phyloP scores from a whole-genome alignment of 2,329 filamentous ascomycete species.

The Fusarium citri region DNA sequence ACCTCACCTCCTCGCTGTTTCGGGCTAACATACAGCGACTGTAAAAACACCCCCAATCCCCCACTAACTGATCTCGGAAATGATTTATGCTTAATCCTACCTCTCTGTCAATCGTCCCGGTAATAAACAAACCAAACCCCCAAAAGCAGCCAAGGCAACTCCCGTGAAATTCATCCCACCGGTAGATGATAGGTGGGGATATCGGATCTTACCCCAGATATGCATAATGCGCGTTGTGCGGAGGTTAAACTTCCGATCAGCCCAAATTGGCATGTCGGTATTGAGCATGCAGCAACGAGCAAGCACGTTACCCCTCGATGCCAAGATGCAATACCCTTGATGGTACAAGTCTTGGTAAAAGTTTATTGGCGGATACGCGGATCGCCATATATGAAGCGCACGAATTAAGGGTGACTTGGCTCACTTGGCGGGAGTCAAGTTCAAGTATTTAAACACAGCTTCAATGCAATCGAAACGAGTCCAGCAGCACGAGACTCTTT shows the following conservation, averaged over 20 bases:
- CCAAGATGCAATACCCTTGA: not conserved
- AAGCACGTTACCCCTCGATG: too few species aligned
- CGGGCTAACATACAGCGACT: not conserved
- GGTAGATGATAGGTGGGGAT: conserved; percentile 25
- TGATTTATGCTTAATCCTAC: conserved; percentile 2
- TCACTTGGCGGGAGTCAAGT: rapidly evolving
- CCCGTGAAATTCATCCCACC: not conserved
- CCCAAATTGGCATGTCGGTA: conserved; percentile 16
- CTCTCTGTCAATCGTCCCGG: not conserved
- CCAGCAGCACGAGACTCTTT: not conserved
- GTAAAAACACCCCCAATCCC: not conserved
- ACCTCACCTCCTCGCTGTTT: conserved; percentile 1
- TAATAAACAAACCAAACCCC: not conserved
- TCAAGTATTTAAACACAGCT: not conserved
- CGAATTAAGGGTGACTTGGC: not conserved
- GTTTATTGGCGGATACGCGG: not conserved
- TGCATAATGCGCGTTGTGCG: not conserved
- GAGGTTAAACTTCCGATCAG: conserved; percentile 20
- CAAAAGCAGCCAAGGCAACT: not conserved
- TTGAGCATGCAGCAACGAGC: not conserved
- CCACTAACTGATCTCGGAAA: not conserved
- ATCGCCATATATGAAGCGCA: not conserved
- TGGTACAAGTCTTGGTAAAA: rapidly evolving
- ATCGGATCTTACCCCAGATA: not conserved
- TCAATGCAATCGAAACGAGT: not conserved